These are phyloP conservation scores for Leptographium wingfieldii DNA, from an alignment of 2,329 filamentous ascomycete species.

Conservation along the genomic window DNA sequence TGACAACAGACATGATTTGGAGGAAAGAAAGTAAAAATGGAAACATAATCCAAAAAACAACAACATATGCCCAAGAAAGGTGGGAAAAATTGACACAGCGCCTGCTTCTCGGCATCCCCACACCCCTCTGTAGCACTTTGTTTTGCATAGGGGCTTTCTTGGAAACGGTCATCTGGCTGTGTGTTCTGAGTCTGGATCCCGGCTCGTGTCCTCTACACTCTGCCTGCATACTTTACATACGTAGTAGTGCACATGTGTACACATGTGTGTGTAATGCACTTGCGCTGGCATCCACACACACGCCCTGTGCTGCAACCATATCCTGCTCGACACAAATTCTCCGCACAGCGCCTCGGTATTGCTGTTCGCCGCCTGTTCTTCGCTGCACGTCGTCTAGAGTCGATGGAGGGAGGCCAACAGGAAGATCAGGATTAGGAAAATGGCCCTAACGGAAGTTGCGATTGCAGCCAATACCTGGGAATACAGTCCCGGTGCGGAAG, in stretches of 20 bases:
- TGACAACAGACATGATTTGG: too few species aligned
- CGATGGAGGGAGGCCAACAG: not conserved
- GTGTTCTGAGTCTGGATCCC: not conserved
- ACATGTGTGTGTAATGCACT: not conserved
- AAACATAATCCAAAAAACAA: too few species aligned
- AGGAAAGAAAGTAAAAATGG: too few species aligned
- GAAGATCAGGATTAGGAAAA: not conserved
- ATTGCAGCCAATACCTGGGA: not conserved
- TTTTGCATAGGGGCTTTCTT: not conserved
- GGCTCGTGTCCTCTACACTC: not conserved
- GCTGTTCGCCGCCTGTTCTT: not conserved
- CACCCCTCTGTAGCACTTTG: too few species aligned
- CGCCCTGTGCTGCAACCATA: slow-evolving; percentile 29
- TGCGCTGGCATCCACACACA: slow-evolving; percentile 22
- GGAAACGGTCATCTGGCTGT: not conserved
- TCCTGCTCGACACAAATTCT: slow-evolving; percentile 31
- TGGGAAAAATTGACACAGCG: too few species aligned
- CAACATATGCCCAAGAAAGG: too few species aligned
- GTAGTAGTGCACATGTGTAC: too few species aligned
- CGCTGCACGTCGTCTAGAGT: not conserved
- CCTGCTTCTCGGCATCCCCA: too few species aligned
- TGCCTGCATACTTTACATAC: not conserved
- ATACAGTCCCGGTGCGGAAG: not conserved
- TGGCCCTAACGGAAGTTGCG: not conserved
- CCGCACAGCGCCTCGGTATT: slow-evolving; percentile 17